A percentile compares a stretch with the other conserved stretches of the same genome.
Evolutionary conservation across 768 basidiomycete species (phyloP).

Genomic region (Rickenella mellea): DNA sequence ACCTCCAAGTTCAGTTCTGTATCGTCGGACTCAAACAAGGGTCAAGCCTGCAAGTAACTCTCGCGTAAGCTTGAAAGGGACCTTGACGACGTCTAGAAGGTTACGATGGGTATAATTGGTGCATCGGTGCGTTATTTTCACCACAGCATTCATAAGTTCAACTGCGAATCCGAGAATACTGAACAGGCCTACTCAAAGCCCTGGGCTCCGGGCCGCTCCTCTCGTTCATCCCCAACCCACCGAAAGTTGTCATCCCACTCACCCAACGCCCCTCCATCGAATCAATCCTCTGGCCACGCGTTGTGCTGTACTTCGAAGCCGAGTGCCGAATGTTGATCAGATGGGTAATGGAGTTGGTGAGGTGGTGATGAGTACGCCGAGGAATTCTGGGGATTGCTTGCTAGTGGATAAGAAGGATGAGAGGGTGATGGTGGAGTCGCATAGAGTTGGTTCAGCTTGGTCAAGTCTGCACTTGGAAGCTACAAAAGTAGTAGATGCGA

Average conservation of each 20-base stretch:
- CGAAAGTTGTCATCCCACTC: constrained; percentile 10
- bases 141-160: too few species aligned
- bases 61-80: not conserved
- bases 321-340: too few species aligned
- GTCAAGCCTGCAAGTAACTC: not conserved
- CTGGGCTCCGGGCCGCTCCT: constrained; percentile 8
- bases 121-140: not conserved
- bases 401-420: too few species aligned
- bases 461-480: too few species aligned
- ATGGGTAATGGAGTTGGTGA: too few species aligned
- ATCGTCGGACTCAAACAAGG: not conserved
- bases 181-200: not conserved
- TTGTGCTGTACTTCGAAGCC: too few species aligned
- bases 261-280: constrained; percentile 5
- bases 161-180: too few species aligned
- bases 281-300: constrained; percentile 7
- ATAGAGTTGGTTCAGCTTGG: too few species aligned
- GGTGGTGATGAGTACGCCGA: too few species aligned
- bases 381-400: too few species aligned
- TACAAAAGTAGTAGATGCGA: too few species aligned
- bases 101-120: not conserved
- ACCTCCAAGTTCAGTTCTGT: not conserved
- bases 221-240: constrained; percentile 14
- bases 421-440: too few species aligned
- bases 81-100: not conserved